Evolutionary conservation across 2,329 filamentous ascomycete genomes (phyloP).

Genomic region (Zymoseptoria pseudotritici): DNA sequence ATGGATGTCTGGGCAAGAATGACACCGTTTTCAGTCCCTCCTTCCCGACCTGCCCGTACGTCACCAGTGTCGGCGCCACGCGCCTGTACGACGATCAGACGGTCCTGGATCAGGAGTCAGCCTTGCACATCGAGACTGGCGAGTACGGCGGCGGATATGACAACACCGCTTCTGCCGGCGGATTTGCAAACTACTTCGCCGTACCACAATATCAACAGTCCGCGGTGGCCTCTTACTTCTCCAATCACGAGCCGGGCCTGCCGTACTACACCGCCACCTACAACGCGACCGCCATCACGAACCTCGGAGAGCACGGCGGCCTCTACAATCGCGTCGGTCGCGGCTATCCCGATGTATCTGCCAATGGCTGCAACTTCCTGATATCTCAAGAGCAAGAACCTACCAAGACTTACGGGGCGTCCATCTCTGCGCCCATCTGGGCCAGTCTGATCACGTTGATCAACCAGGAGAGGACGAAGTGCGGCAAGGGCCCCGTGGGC

Average conservation of each 20-base stretch:
- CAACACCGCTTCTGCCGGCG: slow-evolving; percentile 12
- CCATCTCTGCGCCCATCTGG: slow-evolving; percentile 22
- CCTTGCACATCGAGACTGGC: slow-evolving; percentile 8
- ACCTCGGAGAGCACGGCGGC: slow-evolving; percentile 17
- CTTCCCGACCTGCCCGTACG: slow-evolving; percentile 18
- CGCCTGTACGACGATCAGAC: slow-evolving; percentile 30
- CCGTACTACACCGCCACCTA: slow-evolving; percentile 17
- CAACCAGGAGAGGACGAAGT: slow-evolving; percentile 18
- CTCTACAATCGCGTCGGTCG: slow-evolving; percentile 26
- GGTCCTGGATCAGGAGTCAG: slow-evolving; percentile 14
- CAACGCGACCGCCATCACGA: slow-evolving; percentile 12
- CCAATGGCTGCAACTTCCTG: slow-evolving; percentile 35
- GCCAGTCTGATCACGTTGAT: slow-evolving; percentile 24
- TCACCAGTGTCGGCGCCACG: slow-evolving; percentile 37
- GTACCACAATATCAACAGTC: slow-evolving; percentile 28
- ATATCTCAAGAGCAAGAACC: slow-evolving; percentile 35
- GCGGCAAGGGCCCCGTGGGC: slow-evolving; percentile 21
- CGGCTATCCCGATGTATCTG: slow-evolving; percentile 32
- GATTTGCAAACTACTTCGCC: slow-evolving; percentile 30
- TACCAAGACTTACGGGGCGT: slow-evolving; percentile 17
- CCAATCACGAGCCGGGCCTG: slow-evolving; percentile 16
- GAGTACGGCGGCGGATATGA: background rate
- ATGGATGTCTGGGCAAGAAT: slow-evolving; percentile 20
- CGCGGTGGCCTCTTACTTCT: slow-evolving; percentile 31
- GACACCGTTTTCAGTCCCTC: slow-evolving; percentile 18